Percentiles rank a stretch among this genome's conserved stretches.
phyloP scores from a whole-genome alignment of 1,139 yeast genomes.

The Debaryomyces fabryi region DNA sequence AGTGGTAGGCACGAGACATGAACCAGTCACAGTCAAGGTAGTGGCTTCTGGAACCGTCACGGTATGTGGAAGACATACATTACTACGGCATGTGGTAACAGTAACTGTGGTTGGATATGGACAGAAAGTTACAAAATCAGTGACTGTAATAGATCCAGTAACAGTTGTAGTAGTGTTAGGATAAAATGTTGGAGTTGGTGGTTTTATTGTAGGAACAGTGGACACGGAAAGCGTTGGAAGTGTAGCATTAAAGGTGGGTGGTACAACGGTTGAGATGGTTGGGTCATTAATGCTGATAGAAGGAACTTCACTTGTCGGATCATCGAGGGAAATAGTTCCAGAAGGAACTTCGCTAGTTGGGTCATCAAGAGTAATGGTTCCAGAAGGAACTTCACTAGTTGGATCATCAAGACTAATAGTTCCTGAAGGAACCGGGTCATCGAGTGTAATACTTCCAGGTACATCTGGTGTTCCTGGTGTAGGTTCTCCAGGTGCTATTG shows the following conservation, averaged over 20 bases:
- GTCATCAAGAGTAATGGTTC: background rate
- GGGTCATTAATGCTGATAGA: constrained; percentile 4
- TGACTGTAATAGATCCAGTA: constrained; percentile 18
- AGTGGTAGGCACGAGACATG: constrained; percentile 42
- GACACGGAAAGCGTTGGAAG: background rate
- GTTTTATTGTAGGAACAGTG: background rate
- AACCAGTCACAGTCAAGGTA: constrained; percentile 40
- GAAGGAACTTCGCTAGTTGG: background rate
- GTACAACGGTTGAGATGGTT: background rate
- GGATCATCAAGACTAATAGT: constrained; percentile 6
- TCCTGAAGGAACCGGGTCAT: constrained; percentile 9
- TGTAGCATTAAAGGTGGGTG: background rate
- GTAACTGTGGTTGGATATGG: constrained; percentile 37
- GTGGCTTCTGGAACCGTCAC: constrained; percentile 37
- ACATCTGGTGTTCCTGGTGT: constrained; percentile 13
- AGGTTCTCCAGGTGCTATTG: constrained; percentile 22
- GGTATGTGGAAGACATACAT: constrained; percentile 23
- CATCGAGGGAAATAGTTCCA: constrained; percentile 1
- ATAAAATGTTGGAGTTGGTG: background rate
- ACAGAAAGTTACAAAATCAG: constrained; percentile 42
- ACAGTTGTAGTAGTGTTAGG: constrained; percentile 11
- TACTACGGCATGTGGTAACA: constrained; percentile 30
- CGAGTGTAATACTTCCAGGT: constrained; percentile 18
- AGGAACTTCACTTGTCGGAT: background rate
- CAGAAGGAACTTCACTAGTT: background rate